Percentiles rank a stretch among this genome's conserved stretches.
Evolutionary conservation across 1,284 basidiomycete genomes (phyloP).

Genomic region (Sanghuangporus weigelae): DNA sequence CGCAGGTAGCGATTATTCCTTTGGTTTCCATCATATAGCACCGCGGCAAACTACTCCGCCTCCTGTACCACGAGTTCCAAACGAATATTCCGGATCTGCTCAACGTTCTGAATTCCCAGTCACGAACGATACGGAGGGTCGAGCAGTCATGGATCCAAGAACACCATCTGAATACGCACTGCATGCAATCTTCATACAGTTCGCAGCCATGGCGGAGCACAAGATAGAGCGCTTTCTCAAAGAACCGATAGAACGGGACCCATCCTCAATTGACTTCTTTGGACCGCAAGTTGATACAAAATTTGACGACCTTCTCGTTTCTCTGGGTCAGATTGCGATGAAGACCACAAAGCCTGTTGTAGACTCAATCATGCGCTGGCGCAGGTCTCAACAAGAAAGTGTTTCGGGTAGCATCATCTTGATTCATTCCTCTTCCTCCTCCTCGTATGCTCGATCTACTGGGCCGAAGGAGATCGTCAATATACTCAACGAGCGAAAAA

Average conservation of each 20-base stretch:
- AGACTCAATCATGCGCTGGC: slow-evolving; percentile 86
- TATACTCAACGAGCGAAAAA: slow-evolving; percentile 71
- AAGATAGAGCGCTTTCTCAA: slow-evolving; percentile 74
- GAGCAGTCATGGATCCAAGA: slow-evolving; percentile 60
- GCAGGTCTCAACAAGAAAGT: slow-evolving; percentile 67
- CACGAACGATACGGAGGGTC: slow-evolving; percentile 53
- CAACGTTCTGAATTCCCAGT: slow-evolving; percentile 46
- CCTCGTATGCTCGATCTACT: slow-evolving; percentile 31
- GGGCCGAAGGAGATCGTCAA: slow-evolving; percentile 48
- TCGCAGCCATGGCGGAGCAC: slow-evolving; percentile 70
- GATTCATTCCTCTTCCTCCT: slow-evolving; percentile 43
- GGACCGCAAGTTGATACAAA: slow-evolving; percentile 67
- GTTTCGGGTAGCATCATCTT: slow-evolving; percentile 51
- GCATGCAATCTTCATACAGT: slow-evolving; percentile 81
- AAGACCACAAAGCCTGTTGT: slow-evolving; percentile 83
- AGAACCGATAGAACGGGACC: slow-evolving; percentile 65
- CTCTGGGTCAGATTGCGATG: slow-evolving; percentile 82
- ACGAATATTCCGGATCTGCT: slow-evolving; percentile 41
- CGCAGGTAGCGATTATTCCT: slow-evolving; percentile 59
- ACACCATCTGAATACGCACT: slow-evolving; percentile 85
- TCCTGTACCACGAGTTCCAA: slow-evolving; percentile 70
- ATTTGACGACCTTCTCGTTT: slow-evolving; percentile 78
- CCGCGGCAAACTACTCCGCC: slow-evolving; percentile 49
- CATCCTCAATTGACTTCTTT: slow-evolving; percentile 59
- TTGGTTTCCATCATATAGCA: slow-evolving; percentile 35